Conservation (phyloP, 139 green algal genomes). For the Parachlorella kessleri region DNA sequence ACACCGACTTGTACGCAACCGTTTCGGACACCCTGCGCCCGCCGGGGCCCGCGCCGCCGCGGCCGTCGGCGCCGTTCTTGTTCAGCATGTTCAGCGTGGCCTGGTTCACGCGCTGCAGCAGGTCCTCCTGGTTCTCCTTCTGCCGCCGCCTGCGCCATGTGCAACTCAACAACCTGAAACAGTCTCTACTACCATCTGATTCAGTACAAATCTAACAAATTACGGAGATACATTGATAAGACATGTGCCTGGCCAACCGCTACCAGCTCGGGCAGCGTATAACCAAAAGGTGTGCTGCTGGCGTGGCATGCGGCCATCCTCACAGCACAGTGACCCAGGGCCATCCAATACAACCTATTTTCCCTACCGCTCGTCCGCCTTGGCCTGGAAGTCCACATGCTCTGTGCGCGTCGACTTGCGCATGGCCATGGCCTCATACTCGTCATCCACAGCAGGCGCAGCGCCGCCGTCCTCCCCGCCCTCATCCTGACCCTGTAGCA, state of each 20-base stretch:
- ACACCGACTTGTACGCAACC: slow-evolving; percentile 73
- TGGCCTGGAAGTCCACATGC: slow-evolving; percentile 72
- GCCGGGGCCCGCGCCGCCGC: not conserved
- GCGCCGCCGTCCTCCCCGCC: slow-evolving; percentile 50
- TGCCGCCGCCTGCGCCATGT: slow-evolving; percentile 64
- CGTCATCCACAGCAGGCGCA: slow-evolving; percentile 35
- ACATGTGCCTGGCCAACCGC: too few relatives aligned
- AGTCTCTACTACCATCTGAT: too few relatives aligned
- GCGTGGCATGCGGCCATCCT: too few relatives aligned
- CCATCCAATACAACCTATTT: too few relatives aligned
- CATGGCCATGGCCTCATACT: slow-evolving; percentile 6
- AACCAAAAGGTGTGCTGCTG: too few relatives aligned
- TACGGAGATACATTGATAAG: too few relatives aligned
- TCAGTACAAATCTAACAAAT: too few relatives aligned
- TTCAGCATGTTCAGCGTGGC: slow-evolving; percentile 69
- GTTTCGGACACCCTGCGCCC: slow-evolving; percentile 65
- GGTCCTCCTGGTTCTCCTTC: slow-evolving; percentile 80
- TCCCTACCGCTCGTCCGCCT: slow-evolving; percentile 66
- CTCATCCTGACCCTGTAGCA: slow-evolving; percentile 24
- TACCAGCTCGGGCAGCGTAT: too few relatives aligned
- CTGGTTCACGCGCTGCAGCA: slow-evolving; percentile 84
- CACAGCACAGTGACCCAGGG: too few relatives aligned
- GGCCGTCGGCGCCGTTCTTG: slow-evolving; percentile 6
- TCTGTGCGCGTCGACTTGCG: slow-evolving; percentile 69
- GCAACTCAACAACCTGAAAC: too few relatives aligned